Base-by-base conservation (phyloP, 2,329 filamentous ascomycete species). In the Fusarium illudens region DNA sequence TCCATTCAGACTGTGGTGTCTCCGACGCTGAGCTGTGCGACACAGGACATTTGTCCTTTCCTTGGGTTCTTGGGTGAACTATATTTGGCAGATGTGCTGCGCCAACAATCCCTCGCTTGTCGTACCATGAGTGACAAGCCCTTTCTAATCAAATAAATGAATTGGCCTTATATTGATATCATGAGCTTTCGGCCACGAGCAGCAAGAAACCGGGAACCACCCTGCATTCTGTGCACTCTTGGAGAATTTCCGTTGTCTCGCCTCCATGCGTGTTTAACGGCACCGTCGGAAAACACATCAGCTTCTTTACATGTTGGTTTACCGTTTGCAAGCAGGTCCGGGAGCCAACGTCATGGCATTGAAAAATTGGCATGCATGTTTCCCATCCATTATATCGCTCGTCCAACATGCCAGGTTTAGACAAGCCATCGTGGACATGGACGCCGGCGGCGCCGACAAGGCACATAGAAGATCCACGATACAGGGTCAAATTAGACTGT, bases 141-240 rank as follows among this genome's bases (percentile, higher is more conserved):
- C 49, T 46, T 32, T n/a, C 20, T 44, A 19, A 22, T 55, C 37
- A 67, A 68, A 65, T 52, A 65, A 44, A 25, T 51, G 29, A 37
- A 22, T 17, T 29, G 29, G 13, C 13, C 44, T n/a, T 36, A 25
- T 22, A 25, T 17, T 36, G 32, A 17, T 36, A 10, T 15, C 71
- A 75, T 75, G 75, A 34, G 30, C 30, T n/a, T 20, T 29, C 15
- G 30, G 46, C 17, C 19, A 50, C 20, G 29, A 33, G 19, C 27
- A 50, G 6, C 19, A n/a, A 44, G n/a, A 34, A 20, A 32, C 46
- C 46, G 46, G 46, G 46, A 50, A 33, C 5, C 19, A 22, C 46
- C 46, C 30, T 50, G 46, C 19, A 50, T 50, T 33, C 9, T 4
- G 19, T n/a, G 12, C 25, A 17, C 22, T 30, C n/a, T 12, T 32